Conservation (phyloP, 2,329 filamentous ascomycete species). For the Ophiostoma populinum region DNA sequence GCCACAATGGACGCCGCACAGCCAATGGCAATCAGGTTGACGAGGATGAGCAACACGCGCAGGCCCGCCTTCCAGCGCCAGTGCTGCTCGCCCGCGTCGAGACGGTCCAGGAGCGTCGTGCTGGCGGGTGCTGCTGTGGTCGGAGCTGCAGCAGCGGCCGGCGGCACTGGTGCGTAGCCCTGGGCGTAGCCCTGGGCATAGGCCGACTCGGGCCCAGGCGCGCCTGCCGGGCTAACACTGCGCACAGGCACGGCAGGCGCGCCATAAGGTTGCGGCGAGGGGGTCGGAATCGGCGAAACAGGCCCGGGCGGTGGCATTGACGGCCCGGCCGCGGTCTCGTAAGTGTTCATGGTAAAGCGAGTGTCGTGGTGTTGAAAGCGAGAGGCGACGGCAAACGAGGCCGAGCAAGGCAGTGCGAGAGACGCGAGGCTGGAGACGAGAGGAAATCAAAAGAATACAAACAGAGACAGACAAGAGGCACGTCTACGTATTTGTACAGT, state of each 20-base stretch:
- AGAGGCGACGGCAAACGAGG: no score
- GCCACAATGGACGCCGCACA: not conserved
- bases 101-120: slow-evolving; percentile 4
- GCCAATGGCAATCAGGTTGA: slow-evolving; percentile 7
- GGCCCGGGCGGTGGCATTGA: no score
- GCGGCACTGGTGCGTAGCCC: not conserved
- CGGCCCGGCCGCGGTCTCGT: no score
- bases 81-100: slow-evolving; percentile 5
- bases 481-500: no score
- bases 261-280: not conserved
- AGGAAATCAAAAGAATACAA: no score
- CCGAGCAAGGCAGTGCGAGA: no score
- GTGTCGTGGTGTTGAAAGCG: no score
- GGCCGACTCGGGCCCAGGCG: no score
- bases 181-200: not conserved
- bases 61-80: slow-evolving; percentile 7
- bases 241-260: not conserved
- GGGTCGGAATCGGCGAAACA: not conserved
- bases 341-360: no score
- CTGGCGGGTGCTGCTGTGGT: not conserved
- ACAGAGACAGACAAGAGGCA: no score
- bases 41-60: slow-evolving; percentile 3
- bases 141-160: not conserved
- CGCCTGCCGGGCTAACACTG: not conserved
- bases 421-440: no score